These are phyloP conservation scores for Hypoxylon sp. DNA, from an alignment of 2,329 filamentous ascomycete genomes.

Conservation along the genomic window DNA sequence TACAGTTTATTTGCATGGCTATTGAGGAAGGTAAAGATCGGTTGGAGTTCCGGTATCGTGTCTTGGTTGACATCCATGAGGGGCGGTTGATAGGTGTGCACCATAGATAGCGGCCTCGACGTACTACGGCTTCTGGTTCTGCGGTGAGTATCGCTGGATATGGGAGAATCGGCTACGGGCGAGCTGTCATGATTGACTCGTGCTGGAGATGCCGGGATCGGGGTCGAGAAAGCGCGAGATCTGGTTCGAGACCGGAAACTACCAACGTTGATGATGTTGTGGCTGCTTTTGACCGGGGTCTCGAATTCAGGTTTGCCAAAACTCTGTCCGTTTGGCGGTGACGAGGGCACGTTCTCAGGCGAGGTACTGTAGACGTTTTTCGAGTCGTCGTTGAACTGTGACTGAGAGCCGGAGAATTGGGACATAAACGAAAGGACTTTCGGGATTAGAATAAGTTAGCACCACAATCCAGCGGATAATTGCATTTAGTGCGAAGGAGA, in stretches of 20 bases:
- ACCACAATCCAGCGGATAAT: conserved; percentile 41
- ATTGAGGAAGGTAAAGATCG: conserved; percentile 93
- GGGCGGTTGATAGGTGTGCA: conserved; percentile 86
- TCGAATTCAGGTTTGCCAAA: conserved; percentile 34
- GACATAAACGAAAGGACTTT: conserved; percentile 91
- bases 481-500: conserved; percentile 15
- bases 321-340: conserved; percentile 37
- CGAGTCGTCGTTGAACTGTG: conserved; percentile 53
- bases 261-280: conserved; percentile 41
- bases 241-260: conserved; percentile 38
- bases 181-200: conserved; percentile 54
- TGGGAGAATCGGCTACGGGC: conserved; percentile 56
- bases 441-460: conserved; percentile 50
- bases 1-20: conserved; percentile 97
- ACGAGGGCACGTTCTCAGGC: conserved; percentile 37
- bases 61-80: conserved; percentile 87
- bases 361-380: conserved; percentile 47
- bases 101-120: conserved; percentile 84
- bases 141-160: conserved; percentile 46
- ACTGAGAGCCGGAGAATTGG: conserved; percentile 71
- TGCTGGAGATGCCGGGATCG: conserved; percentile 44
- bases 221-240: conserved; percentile 45
- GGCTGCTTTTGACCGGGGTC: conserved; percentile 37
- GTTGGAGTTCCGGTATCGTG: conserved; percentile 91
- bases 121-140: conserved; percentile 58